Base-by-base conservation (phyloP, 2,329 filamentous ascomycete species). In the Huntiella omanensis region DNA sequence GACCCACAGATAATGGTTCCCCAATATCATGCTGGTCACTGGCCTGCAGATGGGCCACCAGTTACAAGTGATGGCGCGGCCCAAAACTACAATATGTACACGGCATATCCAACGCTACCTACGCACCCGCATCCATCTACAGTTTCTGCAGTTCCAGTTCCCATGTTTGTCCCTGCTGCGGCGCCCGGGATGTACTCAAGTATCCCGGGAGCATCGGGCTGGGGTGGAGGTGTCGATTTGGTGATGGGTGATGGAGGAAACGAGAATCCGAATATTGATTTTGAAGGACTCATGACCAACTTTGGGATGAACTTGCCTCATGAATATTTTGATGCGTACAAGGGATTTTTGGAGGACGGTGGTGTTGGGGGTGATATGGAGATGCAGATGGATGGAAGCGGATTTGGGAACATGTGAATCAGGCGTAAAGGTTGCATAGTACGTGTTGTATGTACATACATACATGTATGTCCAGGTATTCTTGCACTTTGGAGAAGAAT, bases 251-350 rank as follows among this genome's bases (percentile, higher is more conserved):
- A 46, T 43, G 32, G 42, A 15, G 13, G 40, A 28, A 13, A 32
- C n/a, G 15, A 45, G 4, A 44, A 41, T 22, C 34, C 48, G 33
- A 45, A 45, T 6, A 38, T 52, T 5, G 51, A 52, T 40, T 52
- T 50, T 47, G 49, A 52, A 32, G 45, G 51, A 11, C 36, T 52
- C 17, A 49, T 50, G 45, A 37, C 50, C 12, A 51, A 43, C 41
- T 47, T 51, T 19, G 51, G 51, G 12, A 44, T 48, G 40, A 49
- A 49, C 10, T 34, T 52, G 38, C 49, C 49, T 11, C 17, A 43
- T 12, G 47, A 42, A 39, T 47, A 45, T 39, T 37, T 46, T 15
- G 43, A 50, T 8, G 48, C 35, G 17, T 48, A 47, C 42, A 50
- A 50, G 37, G 39, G 43, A 3, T 39, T 33, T 22, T 35, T 46